A percentile compares a stretch with the other conserved stretches of the same genome.
Conservation (phyloP, 2,329 filamentous ascomycete species). For the Verticillium klebahnii region DNA sequence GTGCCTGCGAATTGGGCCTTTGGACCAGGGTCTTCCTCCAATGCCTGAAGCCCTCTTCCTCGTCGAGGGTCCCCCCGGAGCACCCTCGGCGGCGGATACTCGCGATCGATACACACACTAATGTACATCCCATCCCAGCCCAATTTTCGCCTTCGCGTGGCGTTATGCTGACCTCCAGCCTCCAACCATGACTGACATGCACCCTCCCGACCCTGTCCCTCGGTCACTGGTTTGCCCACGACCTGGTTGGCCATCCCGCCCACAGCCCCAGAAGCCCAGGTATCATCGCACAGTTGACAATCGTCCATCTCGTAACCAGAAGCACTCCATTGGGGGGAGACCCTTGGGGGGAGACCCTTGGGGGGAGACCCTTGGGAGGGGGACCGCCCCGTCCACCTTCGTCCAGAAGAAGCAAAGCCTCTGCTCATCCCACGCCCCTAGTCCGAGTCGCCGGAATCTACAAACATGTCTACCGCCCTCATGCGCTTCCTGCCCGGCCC, state of each 20-base stretch:
- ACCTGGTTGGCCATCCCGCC: neutral
- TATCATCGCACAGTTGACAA: neutral
- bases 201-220: neutral
- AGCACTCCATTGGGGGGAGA: neutral
- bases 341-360: too few species aligned
- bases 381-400: too few species aligned
- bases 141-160: neutral
- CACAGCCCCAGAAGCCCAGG: neutral
- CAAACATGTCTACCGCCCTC: conserved; percentile 84
- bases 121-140: too few species aligned
- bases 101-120: neutral
- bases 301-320: neutral
- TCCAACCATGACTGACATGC: neutral
- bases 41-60: neutral
- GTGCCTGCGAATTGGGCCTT: neutral
- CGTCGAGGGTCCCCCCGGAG: neutral
- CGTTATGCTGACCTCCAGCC: neutral
- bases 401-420: neutral
- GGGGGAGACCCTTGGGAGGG: too few species aligned
- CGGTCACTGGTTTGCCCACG: neutral
- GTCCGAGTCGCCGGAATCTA: conserved; percentile 61
- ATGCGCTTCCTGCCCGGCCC: conserved; percentile 54
- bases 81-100: neutral
- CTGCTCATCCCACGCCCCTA: conserved; percentile 14
- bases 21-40: neutral